These are phyloP conservation scores for Fraxinus baroniana DNA, from an alignment of 305 asterid species.

Conservation along the genomic window DNA sequence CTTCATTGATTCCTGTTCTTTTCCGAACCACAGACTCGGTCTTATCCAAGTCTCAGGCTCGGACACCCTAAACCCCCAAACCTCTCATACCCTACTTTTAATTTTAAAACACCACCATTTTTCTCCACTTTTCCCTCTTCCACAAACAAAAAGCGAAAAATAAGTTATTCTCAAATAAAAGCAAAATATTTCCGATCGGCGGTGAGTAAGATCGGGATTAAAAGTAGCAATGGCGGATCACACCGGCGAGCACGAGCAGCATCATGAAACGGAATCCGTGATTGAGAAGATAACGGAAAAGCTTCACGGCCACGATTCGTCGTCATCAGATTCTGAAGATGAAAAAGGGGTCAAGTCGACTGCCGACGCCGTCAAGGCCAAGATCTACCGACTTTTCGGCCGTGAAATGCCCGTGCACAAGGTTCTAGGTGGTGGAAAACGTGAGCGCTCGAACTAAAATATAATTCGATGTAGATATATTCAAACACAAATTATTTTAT, in stretches of 20 bases:
- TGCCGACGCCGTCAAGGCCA: slow-evolving; percentile 2
- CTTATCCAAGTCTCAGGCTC: slow-evolving; percentile 23
- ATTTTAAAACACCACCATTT: slow-evolving; percentile 20
- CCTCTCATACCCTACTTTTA: not conserved
- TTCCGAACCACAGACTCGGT: slow-evolving; percentile 23
- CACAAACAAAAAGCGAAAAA: not conserved
- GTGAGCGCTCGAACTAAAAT: not conserved
- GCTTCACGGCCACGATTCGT: slow-evolving; percentile 14
- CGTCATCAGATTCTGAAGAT: not conserved
- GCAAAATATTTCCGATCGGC: not conserved
- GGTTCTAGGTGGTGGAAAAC: slow-evolving; percentile 19
- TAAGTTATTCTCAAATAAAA: slow-evolving; percentile 2
- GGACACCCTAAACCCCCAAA: slow-evolving; percentile 2
- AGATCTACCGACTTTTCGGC: slow-evolving; percentile 8
- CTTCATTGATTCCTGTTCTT: slow-evolving; percentile 25
- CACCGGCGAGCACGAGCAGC: not conserved
- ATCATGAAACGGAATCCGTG: not conserved
- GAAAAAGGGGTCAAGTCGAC: not conserved
- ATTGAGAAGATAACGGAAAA: slow-evolving; percentile 15
- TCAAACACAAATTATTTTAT: not conserved
- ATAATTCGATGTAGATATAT: not conserved
- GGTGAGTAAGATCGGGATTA: not conserved
- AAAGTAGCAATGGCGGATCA: not conserved
- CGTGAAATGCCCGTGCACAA: slow-evolving; percentile 11
- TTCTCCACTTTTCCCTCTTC: not conserved